Base-by-base conservation (phyloP, 331 rosid species). In the Quercus phellos region DNA sequence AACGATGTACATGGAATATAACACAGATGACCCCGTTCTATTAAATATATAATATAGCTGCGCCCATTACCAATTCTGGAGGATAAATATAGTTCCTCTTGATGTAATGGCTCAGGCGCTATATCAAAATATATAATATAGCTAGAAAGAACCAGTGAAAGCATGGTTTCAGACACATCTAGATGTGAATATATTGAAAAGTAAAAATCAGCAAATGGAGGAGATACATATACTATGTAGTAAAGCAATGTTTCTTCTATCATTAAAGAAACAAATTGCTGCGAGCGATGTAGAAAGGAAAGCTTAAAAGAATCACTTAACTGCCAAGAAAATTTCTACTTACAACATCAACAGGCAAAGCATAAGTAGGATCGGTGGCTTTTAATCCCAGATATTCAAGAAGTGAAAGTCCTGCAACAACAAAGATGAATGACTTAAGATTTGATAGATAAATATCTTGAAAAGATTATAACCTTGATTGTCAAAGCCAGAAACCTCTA, bases 351-450 rank as follows among this genome's bases (percentile, higher is more conserved):
- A 94, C 94, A 11, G 99, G 99, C 79, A 91, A 82, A 42, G 96
- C 97, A 77, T 90, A 90, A 59, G 98, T 93, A 56, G 96, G 97
- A 78, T 92, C 91, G 54, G 88, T 84, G 22, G 97, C 85, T 85
- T 91, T 94, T 83, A 94, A 0, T 66, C 93, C 97, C 6, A 92
- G 94, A 91, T 90, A 94, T 90, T 92, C 97, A 51, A 94, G 97
- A 83, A 88, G 96, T 3, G 98, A 91, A 80, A 92, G 99, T 68
- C 98, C 94, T 88, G 93, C 86, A 86, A 77, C 74, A 83, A 79
- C 46, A 83, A 68, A 19, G 51, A 19, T 14, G 19, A 30, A 46
- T 10, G 8, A 12, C 29, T 42, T 70, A 22, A 29, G 50, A 51
- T 32, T 51, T 30, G 67, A 76, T 17, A 43, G 18, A 67, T n/a